These are phyloP conservation scores for Fusarium temperatum DNA, from an alignment of 2,329 filamentous ascomycete species.

Conservation along the genomic window DNA sequence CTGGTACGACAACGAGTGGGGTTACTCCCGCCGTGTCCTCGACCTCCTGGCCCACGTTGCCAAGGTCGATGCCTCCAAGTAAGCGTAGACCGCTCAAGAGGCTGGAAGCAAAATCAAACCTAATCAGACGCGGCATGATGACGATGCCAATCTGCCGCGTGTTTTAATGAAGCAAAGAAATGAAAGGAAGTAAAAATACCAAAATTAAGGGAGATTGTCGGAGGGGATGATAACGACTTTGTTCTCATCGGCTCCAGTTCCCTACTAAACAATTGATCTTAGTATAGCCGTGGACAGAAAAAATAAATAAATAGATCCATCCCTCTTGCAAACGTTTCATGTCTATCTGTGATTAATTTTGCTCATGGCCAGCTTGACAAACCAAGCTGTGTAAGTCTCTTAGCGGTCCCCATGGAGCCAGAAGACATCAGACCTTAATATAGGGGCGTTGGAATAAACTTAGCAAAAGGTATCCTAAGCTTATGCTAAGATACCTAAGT, in stretches of 20 bases:
- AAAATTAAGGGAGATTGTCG: conserved; percentile 37
- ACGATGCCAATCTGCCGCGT: conserved; percentile 19
- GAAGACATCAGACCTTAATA: neutral
- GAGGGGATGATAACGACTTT: conserved; percentile 37
- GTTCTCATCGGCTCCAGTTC: conserved; percentile 33
- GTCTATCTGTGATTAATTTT: neutral
- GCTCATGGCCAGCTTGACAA: no score
- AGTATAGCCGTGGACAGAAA: conserved; percentile 40
- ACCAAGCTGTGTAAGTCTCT: neutral
- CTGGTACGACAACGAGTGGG: conserved; percentile 99
- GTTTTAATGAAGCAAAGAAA: conserved; percentile 41
- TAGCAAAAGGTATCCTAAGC: neutral
- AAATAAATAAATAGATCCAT: conserved; percentile 36
- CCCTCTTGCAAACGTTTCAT: conserved; percentile 27
- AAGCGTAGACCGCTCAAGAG: conserved; percentile 43
- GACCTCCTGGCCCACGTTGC: conserved; percentile 83
- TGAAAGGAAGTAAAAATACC: conserved; percentile 38
- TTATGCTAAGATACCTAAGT: neutral
- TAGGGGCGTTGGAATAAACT: neutral
- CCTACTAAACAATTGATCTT: conserved; percentile 34
- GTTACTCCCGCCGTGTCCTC: conserved; percentile 95
- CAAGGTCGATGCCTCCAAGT: conserved; percentile 75
- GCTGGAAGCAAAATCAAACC: conserved; percentile 38
- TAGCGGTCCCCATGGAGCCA: neutral
- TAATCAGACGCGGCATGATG: conserved; percentile 34